Evolutionary conservation across 1,284 basidiomycete genomes (phyloP).

Genomic region (Mrakiaceae sp.): DNA sequence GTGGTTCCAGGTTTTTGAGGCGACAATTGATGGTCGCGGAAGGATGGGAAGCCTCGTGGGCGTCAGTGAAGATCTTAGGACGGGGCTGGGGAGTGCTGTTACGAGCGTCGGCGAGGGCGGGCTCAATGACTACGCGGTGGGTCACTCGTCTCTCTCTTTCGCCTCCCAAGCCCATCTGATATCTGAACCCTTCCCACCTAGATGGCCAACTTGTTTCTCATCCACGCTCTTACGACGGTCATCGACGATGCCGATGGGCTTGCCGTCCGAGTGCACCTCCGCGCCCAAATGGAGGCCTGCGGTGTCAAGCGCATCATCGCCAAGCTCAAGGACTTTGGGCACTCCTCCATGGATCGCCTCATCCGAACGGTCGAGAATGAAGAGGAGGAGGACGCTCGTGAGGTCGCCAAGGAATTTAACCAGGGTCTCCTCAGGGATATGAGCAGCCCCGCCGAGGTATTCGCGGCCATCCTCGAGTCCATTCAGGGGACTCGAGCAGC

Average conservation of each 20-base stretch:
- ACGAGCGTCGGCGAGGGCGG: conserved; percentile 40
- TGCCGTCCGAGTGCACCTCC: conserved; percentile 71
- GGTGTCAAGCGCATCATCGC: conserved; percentile 65
- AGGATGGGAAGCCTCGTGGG: conserved; percentile 94
- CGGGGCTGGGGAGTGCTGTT: conserved; percentile 41
- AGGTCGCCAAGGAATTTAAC: conserved; percentile 65
- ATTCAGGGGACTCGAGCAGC: conserved; percentile 65
- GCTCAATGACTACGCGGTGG: conserved; percentile 72
- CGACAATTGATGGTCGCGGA: conserved; percentile 68
- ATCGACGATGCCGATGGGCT: conserved; percentile 48
- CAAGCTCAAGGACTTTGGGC: conserved; percentile 59
- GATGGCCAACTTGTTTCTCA: conserved; percentile 59
- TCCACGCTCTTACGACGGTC: conserved; percentile 52
- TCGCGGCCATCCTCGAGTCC: conserved; percentile 55
- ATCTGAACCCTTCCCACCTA: conserved; percentile 1
- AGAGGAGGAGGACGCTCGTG: conserved; percentile 67
- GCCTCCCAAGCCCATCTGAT: not conserved
- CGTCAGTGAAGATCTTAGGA: conserved; percentile 76
- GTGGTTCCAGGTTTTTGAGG: conserved; percentile 80
- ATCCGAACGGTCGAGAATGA: conserved; percentile 54
- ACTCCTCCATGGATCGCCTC: conserved; percentile 49
- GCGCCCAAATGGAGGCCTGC: conserved; percentile 76
- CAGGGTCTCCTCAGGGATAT: conserved; percentile 65
- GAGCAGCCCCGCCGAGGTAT: conserved; percentile 74
- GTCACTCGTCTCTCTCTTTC: conserved; percentile 26